phyloP scores from a whole-genome alignment of 169 alveolate species.

The Neospora caninum region DNA sequence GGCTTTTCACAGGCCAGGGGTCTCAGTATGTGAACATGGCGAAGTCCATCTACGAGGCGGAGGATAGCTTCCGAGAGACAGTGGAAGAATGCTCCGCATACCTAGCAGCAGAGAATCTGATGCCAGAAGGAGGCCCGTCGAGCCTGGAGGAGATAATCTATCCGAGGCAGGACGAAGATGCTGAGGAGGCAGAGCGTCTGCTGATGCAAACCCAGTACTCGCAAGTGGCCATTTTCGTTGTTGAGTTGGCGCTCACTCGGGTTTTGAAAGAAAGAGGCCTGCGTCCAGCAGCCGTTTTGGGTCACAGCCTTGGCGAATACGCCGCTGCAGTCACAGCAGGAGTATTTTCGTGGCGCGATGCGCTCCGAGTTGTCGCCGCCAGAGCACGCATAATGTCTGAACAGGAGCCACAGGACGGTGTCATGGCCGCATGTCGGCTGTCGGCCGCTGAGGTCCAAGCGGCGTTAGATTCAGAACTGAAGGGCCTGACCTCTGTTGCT shows the following conservation, averaged over 20 bases:
- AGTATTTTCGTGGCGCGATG: conserved; percentile 63
- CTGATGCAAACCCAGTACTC: conserved; percentile 56
- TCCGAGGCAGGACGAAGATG: neutral
- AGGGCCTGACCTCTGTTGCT: conserved; percentile 46
- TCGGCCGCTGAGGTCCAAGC: conserved; percentile 16
- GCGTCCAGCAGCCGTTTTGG: conserved; percentile 75
- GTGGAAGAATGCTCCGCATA: conserved; percentile 58
- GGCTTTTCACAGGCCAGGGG: conserved; percentile 74
- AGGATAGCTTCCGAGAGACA: conserved; percentile 57
- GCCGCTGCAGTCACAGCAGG: conserved; percentile 78
- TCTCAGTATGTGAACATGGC: conserved; percentile 73
- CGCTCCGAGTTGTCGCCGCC: conserved; percentile 39
- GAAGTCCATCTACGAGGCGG: conserved; percentile 40
- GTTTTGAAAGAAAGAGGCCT: conserved; percentile 73
- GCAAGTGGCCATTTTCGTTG: conserved; percentile 77
- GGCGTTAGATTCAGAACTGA: conserved; percentile 27
- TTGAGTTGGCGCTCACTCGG: conserved; percentile 73
- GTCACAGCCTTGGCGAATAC: conserved; percentile 79
- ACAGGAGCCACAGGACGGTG: conserved; percentile 35
- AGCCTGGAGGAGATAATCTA: conserved; percentile 66
- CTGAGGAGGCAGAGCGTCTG: neutral
- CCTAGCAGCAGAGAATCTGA: neutral
- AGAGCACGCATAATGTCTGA: conserved; percentile 48
- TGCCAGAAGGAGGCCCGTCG: conserved; percentile 27
- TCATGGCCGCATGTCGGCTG: conserved; percentile 64